Percentiles rank a stretch among this genome's conserved stretches.
Evolutionary conservation across 2,329 filamentous ascomycete species (phyloP).

Genomic region (Hymenotorrendiella dingleyae): DNA sequence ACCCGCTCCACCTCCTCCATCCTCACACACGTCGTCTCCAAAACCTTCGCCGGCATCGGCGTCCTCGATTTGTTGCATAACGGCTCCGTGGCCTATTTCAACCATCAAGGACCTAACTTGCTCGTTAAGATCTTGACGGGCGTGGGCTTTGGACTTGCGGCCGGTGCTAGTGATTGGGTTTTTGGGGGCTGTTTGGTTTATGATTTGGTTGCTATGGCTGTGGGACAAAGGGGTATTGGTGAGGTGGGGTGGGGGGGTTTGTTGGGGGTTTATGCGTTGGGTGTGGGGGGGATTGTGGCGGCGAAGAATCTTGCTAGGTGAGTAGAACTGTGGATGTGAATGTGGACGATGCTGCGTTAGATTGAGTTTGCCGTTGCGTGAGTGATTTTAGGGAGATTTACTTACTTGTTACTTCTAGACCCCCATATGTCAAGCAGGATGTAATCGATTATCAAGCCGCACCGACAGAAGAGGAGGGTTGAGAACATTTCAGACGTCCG

Average conservation of each 20-base stretch:
- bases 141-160: slow-evolving; percentile 44
- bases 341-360: not conserved
- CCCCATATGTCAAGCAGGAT: slow-evolving; percentile 1
- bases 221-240: slow-evolving; percentile 43
- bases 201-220: slow-evolving; percentile 47
- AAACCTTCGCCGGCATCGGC: slow-evolving; percentile 55
- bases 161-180: slow-evolving; percentile 51
- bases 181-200: slow-evolving; percentile 54
- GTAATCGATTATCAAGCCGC: not conserved
- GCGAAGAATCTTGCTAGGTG: slow-evolving; percentile 48
- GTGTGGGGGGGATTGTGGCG: slow-evolving; percentile 46
- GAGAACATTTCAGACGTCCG: too few relatives aligned
- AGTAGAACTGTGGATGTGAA: slow-evolving; percentile 21
- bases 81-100: slow-evolving; percentile 48
- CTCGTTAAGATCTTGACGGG: slow-evolving; percentile 47
- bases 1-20: slow-evolving; percentile 42
- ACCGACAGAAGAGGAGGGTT: slow-evolving; percentile 1
- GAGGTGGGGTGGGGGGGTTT: slow-evolving; percentile 43
- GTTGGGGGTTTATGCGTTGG: slow-evolving; percentile 45
- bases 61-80: slow-evolving; percentile 56
- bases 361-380: not conserved
- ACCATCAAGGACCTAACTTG: slow-evolving; percentile 39
- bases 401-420: not conserved
- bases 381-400: not conserved
- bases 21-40: slow-evolving; percentile 51